phyloP scores from a whole-genome alignment of 495 filamentous ascomycete species.

The Aspergillus sclerotioniger region DNA sequence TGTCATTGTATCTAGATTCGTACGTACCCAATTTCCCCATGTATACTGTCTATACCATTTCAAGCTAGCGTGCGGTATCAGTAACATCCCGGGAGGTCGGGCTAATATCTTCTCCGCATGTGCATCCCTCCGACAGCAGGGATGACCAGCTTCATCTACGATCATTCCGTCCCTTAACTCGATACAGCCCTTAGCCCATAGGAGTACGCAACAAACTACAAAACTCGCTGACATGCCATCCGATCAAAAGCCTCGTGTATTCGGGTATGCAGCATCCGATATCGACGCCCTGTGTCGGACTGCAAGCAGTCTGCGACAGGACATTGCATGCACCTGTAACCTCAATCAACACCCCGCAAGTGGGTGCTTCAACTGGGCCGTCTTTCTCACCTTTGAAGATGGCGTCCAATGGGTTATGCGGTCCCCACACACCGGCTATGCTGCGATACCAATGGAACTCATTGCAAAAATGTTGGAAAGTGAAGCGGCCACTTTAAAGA shows the following conservation, averaged over 20 bases:
- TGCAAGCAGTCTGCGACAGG: constrained; percentile 21
- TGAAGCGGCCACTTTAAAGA: constrained; percentile 25
- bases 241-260: constrained; percentile 3
- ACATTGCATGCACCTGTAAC: constrained; percentile 23
- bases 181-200: too few relatives aligned
- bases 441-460: constrained; percentile 18
- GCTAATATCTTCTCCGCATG: too few relatives aligned
- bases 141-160: too few relatives aligned
- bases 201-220: too few relatives aligned
- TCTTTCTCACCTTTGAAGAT: constrained; percentile 29
- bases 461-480: constrained; percentile 21
- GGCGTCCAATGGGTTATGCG: constrained; percentile 25
- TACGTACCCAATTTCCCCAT: too few relatives aligned
- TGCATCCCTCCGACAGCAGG: too few relatives aligned
- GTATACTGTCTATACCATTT: too few relatives aligned
- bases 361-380: constrained; percentile 29
- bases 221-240: too few relatives aligned
- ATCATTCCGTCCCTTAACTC: too few relatives aligned
- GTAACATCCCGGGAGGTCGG: too few relatives aligned
- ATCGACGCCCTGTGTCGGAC: constrained; percentile 22
- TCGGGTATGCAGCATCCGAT: constrained; percentile 23
- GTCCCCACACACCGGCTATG: constrained; percentile 17
- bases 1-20: too few relatives aligned
- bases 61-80: too few relatives aligned
- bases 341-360: constrained; percentile 24